Evolutionary conservation across 1,284 basidiomycete genomes (phyloP), one percentile per base, ranked within the genome.

Genomic region (Tylopilus sp.): DNA sequence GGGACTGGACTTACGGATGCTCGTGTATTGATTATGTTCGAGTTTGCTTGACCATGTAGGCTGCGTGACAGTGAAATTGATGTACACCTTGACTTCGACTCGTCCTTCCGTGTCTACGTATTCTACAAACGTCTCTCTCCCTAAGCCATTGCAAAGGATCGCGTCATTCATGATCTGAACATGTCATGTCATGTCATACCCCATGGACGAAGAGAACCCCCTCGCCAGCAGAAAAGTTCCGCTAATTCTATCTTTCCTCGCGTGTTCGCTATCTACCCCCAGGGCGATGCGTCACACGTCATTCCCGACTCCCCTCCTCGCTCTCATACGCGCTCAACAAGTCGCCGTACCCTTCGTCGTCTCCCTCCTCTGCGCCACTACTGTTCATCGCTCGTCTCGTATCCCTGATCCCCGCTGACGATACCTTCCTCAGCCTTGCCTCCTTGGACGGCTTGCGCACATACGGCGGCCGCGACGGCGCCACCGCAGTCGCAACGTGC

Each of bases 281-380:
- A 12, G 11, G 9, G 29, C 6, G 10, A 30, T 12, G 2, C 29
- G 29, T 6, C 3, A 25, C 25, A 8, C 8, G 11, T 66, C 62
- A 68, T 45, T 62, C 52, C 40, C 59, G 58, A 37, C 66, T 62
- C 25, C 68, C 69, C 43, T 77, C 77, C 56, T 88, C 86, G 59
- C 86, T 88, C 67, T 88, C 86, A 58, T 89, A 89, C 21, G 85
- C 85, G 61, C 83, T 86, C 55, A 89, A 63, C 48, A 89, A 61
- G 26, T 88, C 86, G 54, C 84, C 84, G 50, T 88, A 89, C 6
- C 83, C 85, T 61, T 88, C 86, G 55, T 88, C 86, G 53, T 88
- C 85, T 3, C 86, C 86, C 48, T 87, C 84, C 44, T 84, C 81
- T 1, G 82, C 84, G 25, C 73, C 78, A 59, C 81, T 86, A 36